Evolutionary conservation across 306 rosid species (phyloP), one percentile per base, ranked within the genome.

Genomic region (Carpinus fangiana): DNA sequence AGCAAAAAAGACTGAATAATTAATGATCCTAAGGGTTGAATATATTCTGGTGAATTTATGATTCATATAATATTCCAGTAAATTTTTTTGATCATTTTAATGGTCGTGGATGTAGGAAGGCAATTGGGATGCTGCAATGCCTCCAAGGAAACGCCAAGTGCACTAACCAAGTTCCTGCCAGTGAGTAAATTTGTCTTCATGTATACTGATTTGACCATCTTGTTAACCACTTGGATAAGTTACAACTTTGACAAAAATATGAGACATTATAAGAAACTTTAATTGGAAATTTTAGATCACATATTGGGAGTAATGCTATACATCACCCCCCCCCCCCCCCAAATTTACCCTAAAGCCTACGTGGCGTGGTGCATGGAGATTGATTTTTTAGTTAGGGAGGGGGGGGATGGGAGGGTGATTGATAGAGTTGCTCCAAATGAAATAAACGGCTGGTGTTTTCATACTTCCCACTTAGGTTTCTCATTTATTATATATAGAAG

Each of bases 101-200:
- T 36, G 59, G 46, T 70, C 65, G 66, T 69, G n/a, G 55, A 56
- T 10, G 1, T 73, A 80, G 87, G 47, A 75, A 57, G 52, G 81
- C 73, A 50, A 54, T 17, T 41, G 87, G 50, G 16, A n/a, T 76
- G 72, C 18, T 80, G 77, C 45, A 56, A 50, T 84, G 87, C 79
- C 84, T 84, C 65, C 79, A 69, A 41, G 64, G 41, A 54, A 60
- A 72, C n/a, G 41, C 55, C 28, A 12, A 68, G 52, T 84, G 87
- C 73, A 36, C 52, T 50, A 80, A 45, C 46, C 48, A 84, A 69
- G 23, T 55, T 67, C 73, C 76, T 68, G 47, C 78, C 23, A 57
- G 87, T 84, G 70, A 80, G 87, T 36, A 26, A 47, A 78, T 5
- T 73, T 56, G 56, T n/a, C 68, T 43, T 45, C 8, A 21, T 62